A percentile compares a stretch with the other conserved stretches of the same genome.
phyloP scores from a whole-genome alignment of 129 eudicot genomes.

The Chrysanthemum makinoi region DNA sequence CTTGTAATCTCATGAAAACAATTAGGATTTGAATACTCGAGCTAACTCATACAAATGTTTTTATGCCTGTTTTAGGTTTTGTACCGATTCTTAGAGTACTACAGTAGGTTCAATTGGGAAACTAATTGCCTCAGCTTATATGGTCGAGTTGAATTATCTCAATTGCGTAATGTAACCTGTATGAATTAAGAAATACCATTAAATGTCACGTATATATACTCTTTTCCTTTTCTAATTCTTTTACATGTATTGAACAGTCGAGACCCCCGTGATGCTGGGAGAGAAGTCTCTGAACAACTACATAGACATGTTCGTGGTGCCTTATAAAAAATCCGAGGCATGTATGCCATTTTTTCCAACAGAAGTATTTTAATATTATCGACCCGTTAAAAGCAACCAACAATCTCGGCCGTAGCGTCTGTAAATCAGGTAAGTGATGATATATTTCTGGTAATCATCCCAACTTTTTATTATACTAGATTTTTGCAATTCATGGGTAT shows the following conservation, averaged over 20 bases:
- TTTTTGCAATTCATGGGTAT: no score
- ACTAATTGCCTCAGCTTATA: conserved; percentile 56
- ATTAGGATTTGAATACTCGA: not conserved
- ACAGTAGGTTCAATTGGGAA: conserved; percentile 74
- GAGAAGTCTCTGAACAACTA: conserved; percentile 42
- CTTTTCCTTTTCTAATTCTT: conserved; percentile 9
- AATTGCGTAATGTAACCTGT: conserved; percentile 62
- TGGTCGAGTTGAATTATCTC: conserved; percentile 56
- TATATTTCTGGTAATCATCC: not conserved
- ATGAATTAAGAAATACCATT: conserved; percentile 21
- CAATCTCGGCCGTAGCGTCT: conserved; percentile 90
- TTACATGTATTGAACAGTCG: conserved; percentile 37
- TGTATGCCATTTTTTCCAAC: conserved; percentile 34
- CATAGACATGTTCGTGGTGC: conserved; percentile 47
- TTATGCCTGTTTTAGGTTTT: conserved; percentile 48
- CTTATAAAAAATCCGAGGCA: conserved; percentile 30
- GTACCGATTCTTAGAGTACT: conserved; percentile 70
- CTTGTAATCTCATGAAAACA: not conserved
- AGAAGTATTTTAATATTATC: conserved; percentile 65
- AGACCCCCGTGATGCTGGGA: conserved; percentile 35
- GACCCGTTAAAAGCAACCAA: conserved; percentile 82
- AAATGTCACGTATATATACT: not conserved
- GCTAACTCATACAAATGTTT: not conserved
- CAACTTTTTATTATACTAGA: no score
- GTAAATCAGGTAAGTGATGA: conserved; percentile 37